A percentile compares a stretch with the other conserved stretches of the same genome.
phyloP scores from a whole-genome alignment of 192 early-diverging fungal genomes.

The Rhizophagus prolifer region DNA sequence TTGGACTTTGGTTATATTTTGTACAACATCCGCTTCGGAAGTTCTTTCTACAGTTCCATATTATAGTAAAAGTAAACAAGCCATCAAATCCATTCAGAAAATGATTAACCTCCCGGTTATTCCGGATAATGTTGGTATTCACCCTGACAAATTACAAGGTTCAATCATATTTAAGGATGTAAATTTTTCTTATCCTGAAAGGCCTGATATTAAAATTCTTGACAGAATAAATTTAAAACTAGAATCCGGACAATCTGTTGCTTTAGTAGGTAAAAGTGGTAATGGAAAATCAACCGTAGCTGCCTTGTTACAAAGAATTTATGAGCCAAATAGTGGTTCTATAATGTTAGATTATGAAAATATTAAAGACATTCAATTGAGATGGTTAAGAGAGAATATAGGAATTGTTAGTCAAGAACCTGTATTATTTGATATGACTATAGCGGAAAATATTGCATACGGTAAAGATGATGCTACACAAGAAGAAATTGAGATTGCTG shows the following conservation, averaged over 20 bases:
- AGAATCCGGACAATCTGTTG: constrained; percentile 41
- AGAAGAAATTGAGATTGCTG: constrained; percentile 66
- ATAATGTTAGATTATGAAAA: constrained; percentile 64
- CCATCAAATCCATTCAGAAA: not conserved
- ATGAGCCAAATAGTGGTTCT: constrained; percentile 59
- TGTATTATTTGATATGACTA: constrained; percentile 64
- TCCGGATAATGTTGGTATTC: not conserved
- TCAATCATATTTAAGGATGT: constrained; percentile 58
- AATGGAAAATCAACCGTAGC: constrained; percentile 68
- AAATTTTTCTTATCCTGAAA: constrained; percentile 68
- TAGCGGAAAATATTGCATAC: constrained; percentile 70
- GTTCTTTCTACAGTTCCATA: constrained; percentile 10
- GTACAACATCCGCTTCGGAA: constrained; percentile 14
- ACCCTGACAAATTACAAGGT: constrained; percentile 39
- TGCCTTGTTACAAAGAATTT: constrained; percentile 66
- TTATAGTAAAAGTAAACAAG: constrained; percentile 23
- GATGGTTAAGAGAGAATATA: constrained; percentile 60
- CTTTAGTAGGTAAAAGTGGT: constrained; percentile 44
- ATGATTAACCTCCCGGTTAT: constrained; percentile 3
- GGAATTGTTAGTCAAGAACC: constrained; percentile 76
- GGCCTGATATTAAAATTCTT: constrained; percentile 55
- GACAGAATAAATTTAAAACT: constrained; percentile 53
- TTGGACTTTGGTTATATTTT: constrained; percentile 28
- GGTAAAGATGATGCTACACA: constrained; percentile 57
- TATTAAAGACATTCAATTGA: constrained; percentile 53